Evolutionary conservation across 1,284 basidiomycete genomes (phyloP).

Genomic region (Stygiomarasmius scandens): DNA sequence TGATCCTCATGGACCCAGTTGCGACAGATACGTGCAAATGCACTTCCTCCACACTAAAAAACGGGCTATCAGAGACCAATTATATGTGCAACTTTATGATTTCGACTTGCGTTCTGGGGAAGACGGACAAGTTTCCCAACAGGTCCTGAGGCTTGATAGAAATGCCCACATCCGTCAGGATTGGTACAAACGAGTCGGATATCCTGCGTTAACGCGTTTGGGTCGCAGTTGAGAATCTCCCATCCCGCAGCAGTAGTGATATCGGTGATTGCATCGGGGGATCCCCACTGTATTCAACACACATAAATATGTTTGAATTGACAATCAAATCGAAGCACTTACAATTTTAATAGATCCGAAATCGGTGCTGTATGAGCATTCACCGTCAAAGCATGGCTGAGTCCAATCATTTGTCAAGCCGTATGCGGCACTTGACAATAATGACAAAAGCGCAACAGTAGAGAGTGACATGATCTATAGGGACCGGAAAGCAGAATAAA

Average conservation of each 20-base stretch:
- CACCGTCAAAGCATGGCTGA: constrained; percentile 16
- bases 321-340: background rate
- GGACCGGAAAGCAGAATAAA: background rate
- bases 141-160: constrained; percentile 18
- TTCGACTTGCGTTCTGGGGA: constrained; percentile 14
- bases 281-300: constrained; percentile 17
- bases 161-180: constrained; percentile 16
- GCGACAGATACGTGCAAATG: constrained; percentile 20
- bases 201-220: constrained; percentile 14
- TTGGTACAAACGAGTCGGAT: constrained; percentile 22
- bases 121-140: constrained; percentile 23
- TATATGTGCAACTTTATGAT: background rate
- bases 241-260: constrained; percentile 21
- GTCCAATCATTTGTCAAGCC: constrained; percentile 17
- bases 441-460: constrained; percentile 6
- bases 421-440: background rate
- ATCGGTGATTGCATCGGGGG: constrained; percentile 19
- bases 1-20: constrained; percentile 19
- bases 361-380: constrained; percentile 18
- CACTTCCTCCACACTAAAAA: constrained; percentile 15
- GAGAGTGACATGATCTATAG: constrained; percentile 2
- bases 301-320: background rate
- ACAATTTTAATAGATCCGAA: constrained; percentile 18
- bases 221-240: constrained; percentile 20
- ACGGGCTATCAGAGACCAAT: too few relatives aligned